Conservation (phyloP, 108 stramenopile species). For the Cyclostephanos invisitatus region DNA sequence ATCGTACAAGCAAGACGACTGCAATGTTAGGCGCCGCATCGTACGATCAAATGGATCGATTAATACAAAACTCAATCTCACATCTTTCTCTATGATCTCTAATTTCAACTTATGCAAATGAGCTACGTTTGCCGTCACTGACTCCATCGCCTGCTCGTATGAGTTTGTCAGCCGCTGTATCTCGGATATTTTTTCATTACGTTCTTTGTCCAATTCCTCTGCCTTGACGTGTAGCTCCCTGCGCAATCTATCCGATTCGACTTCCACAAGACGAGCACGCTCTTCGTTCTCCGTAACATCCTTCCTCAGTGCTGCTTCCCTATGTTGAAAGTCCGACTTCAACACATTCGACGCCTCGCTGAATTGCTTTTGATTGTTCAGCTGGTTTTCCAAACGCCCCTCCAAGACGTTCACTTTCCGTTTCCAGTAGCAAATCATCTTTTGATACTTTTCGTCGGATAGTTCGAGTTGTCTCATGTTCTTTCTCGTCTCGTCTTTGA, state of each 20-base stretch:
- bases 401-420: conserved; percentile 12
- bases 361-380: neutral
- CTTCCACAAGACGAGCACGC: neutral
- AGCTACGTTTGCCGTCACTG: neutral
- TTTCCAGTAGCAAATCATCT: conserved; percentile 13
- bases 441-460: neutral
- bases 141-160: conserved; percentile 10
- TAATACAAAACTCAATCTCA: conserved; percentile 12
- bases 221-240: conserved; percentile 1
- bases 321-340: conserved; percentile 4
- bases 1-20: neutral
- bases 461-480: conserved; percentile 10
- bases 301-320: conserved; percentile 4
- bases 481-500: conserved; percentile 11
- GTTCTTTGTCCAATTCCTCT: conserved; percentile 7
- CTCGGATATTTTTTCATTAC: neutral
- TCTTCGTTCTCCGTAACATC: conserved; percentile 3
- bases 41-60: neutral
- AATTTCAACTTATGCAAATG: conserved; percentile 27
- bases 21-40: neutral
- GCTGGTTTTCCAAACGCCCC: conserved; percentile 7
- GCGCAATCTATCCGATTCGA: conserved; percentile 26
- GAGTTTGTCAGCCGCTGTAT: neutral
- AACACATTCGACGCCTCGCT: conserved; percentile 1
- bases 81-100: conserved; percentile 33